Percentiles rank a stretch among this genome's conserved stretches.
These are phyloP conservation scores for Ceratopteris richardii DNA, from an alignment of 75 land plant genomes.

Conservation along the genomic window DNA sequence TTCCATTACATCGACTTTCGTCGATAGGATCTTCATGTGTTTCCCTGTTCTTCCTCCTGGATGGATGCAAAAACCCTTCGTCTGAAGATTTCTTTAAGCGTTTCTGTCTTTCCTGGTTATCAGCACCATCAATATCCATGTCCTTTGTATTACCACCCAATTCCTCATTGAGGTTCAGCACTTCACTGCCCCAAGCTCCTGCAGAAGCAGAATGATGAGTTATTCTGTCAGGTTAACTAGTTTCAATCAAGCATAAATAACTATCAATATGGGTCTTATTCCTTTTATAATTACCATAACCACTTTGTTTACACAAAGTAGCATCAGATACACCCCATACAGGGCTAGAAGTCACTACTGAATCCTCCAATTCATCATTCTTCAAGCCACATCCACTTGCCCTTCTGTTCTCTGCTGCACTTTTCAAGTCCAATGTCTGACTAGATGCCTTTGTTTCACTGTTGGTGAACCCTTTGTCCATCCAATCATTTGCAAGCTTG, in stretches of 20 bases:
- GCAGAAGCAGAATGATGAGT: neutral
- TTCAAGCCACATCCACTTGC: neutral
- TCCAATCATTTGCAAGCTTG: neutral
- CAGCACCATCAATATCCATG: conserved; percentile 1
- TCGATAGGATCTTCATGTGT: neutral
- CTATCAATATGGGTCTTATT: neutral
- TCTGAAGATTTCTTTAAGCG: too few species aligned
- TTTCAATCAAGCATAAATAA: neutral
- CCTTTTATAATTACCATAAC: neutral
- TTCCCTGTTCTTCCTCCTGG: too few species aligned
- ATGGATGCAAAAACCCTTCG: too few species aligned
- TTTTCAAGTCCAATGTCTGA: neutral
- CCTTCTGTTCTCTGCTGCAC: neutral
- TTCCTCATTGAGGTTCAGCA: neutral
- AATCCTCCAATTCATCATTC: neutral
- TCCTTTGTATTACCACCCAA: neutral
- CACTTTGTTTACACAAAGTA: neutral
- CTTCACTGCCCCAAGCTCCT: neutral
- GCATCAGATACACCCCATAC: neutral
- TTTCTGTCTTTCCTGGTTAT: neutral
- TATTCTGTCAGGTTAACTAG: neutral
- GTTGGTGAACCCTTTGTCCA: neutral
- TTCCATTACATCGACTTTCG: neutral
- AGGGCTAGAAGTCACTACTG: neutral
- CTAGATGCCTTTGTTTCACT: neutral